A percentile compares a stretch with the other conserved stretches of the same genome.
These are phyloP conservation scores for Microglena sp. DNA, from an alignment of 139 green algal species.

Conservation along the genomic window DNA sequence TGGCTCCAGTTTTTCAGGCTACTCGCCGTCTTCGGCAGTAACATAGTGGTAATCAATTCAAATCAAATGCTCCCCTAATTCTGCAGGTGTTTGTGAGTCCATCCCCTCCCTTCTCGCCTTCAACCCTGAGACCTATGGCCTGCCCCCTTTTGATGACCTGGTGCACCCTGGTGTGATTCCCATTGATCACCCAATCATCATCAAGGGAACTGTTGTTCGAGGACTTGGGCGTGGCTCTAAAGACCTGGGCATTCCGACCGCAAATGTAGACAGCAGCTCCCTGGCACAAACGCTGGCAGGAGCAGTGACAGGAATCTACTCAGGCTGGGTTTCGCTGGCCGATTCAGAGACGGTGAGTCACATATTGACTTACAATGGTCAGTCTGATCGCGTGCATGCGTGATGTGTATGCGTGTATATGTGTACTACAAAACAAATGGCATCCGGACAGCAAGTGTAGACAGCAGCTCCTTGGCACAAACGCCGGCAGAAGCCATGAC, in stretches of 20 bases:
- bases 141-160: constrained; percentile 11
- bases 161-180: constrained; percentile 8
- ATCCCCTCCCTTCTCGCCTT: constrained; percentile 79
- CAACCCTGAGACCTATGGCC: constrained; percentile 39
- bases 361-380: too few species aligned
- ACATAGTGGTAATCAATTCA: too few species aligned
- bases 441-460: constrained; percentile 85
- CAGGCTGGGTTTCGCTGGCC: too few species aligned
- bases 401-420: too few species aligned
- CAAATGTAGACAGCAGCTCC: constrained; percentile 61
- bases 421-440: too few species aligned
- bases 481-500: constrained; percentile 59
- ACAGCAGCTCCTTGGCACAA: constrained; percentile 34
- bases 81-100: constrained; percentile 26
- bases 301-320: constrained; percentile 39
- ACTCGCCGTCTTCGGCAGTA: too few species aligned
- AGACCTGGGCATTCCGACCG: constrained; percentile 85
- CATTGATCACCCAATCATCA: constrained; percentile 6
- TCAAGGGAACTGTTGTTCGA: constrained; percentile 12
- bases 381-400: too few species aligned
- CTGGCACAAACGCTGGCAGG: constrained; percentile 46
- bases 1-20: too few species aligned
- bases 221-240: constrained; percentile 86
- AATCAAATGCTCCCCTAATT: background rate
- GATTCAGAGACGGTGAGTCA: background rate